Conservation (phyloP, 1,284 basidiomycete genomes). For the Ceratobasidium sp. region DNA sequence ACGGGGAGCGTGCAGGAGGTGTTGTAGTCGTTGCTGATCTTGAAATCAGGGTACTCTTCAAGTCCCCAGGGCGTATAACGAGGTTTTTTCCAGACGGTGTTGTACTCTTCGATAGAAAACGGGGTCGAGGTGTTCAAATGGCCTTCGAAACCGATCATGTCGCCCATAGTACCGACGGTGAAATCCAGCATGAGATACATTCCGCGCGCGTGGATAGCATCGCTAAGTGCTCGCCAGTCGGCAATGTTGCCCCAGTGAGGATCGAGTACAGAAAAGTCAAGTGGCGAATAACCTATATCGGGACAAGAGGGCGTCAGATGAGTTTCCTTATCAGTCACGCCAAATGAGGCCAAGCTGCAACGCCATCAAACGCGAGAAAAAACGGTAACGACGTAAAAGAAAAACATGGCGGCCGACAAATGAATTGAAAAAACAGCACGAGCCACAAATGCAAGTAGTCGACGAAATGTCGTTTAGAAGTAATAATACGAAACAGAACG, state of each 20-base stretch:
- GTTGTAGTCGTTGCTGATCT: constrained; percentile 77
- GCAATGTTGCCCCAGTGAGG: constrained; percentile 88
- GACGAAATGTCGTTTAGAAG: too few species aligned
- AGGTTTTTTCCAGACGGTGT: constrained; percentile 81
- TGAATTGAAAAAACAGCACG: not conserved
- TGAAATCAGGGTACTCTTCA: constrained; percentile 84
- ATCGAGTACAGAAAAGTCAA: constrained; percentile 90
- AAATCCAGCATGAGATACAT: constrained; percentile 95
- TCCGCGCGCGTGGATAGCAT: constrained; percentile 79
- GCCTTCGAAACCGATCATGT: constrained; percentile 78
- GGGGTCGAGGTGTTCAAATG: constrained; percentile 84
- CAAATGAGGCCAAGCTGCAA: constrained; percentile 9
- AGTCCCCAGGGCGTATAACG: constrained; percentile 86
- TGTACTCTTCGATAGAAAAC: constrained; percentile 81
- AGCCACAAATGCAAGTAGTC: not conserved
- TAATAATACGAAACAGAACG: too few species aligned
- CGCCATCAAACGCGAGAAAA: constrained; percentile 39
- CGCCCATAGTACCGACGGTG: constrained; percentile 91
- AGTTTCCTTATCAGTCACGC: constrained; percentile 23
- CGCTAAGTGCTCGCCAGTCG: constrained; percentile 82
- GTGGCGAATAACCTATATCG: constrained; percentile 83
- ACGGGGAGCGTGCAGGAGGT: constrained; percentile 78
- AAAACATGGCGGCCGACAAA: not conserved
- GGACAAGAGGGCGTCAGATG: constrained; percentile 26
- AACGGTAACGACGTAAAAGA: constrained; percentile 18